Percentiles rank a stretch among this genome's conserved stretches.
phyloP scores from a whole-genome alignment of 108 stramenopile species.

The Nannochloropsis salina region DNA sequence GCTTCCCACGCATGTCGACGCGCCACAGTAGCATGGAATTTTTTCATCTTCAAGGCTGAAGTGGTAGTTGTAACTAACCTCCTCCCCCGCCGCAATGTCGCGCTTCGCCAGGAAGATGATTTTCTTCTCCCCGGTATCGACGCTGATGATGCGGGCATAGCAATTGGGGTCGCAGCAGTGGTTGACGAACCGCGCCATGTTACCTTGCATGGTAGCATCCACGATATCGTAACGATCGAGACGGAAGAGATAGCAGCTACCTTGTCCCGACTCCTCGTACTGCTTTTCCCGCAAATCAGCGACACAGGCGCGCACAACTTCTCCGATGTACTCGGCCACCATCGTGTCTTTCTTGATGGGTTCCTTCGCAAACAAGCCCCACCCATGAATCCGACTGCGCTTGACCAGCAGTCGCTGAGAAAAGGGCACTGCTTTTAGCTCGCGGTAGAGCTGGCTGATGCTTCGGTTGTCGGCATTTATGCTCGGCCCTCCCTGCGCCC shows the following conservation, averaged over 20 bases:
- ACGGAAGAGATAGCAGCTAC: constrained; percentile 88
- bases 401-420: constrained; percentile 49
- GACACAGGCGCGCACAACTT: constrained; percentile 67
- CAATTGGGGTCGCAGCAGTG: constrained; percentile 94
- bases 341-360: constrained; percentile 68
- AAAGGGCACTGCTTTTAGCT: constrained; percentile 27
- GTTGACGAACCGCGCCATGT: constrained; percentile 86
- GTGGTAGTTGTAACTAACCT: constrained; percentile 95
- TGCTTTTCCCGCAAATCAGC: constrained; percentile 70
- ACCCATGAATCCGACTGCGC: constrained; percentile 67
- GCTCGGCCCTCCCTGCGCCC: not conserved
- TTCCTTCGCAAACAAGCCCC: constrained; percentile 74
- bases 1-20: constrained; percentile 75
- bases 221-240: constrained; percentile 78
- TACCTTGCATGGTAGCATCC: constrained; percentile 85
- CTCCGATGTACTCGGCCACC: constrained; percentile 87
- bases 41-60: constrained; percentile 83
- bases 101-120: constrained; percentile 82
- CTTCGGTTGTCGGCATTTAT: not conserved
- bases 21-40: constrained; percentile 86
- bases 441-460: constrained; percentile 25
- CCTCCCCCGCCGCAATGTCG: constrained; percentile 76
- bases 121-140: constrained; percentile 52
- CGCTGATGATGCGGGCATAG: constrained; percentile 63
- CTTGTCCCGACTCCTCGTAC: constrained; percentile 75